phyloP scores from a whole-genome alignment of 78 protist genomes.

The Thecamonas trahens region DNA sequence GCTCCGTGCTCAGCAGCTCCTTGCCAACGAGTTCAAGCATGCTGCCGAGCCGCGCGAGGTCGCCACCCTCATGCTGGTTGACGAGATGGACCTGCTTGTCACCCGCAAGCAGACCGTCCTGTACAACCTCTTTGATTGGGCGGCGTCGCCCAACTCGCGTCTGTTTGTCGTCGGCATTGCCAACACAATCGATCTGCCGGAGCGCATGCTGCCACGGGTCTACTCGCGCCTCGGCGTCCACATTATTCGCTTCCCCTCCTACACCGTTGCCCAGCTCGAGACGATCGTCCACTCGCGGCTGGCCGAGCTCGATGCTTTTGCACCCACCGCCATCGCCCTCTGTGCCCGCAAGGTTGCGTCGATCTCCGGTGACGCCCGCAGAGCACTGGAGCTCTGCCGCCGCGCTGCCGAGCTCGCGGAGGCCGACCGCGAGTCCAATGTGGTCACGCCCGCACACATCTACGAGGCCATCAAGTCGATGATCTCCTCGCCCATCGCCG shows the following conservation, averaged over 20 bases:
- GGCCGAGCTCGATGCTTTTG: slow-evolving; percentile 1
- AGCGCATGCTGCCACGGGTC: slow-evolving; percentile 22
- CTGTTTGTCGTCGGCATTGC: slow-evolving; percentile 31
- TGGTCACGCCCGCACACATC: background rate
- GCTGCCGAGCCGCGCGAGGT: background rate
- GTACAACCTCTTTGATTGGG: slow-evolving; percentile 54
- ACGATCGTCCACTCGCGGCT: slow-evolving; percentile 3
- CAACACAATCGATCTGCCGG: slow-evolving; percentile 64
- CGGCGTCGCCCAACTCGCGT: background rate
- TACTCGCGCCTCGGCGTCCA: slow-evolving; percentile 6
- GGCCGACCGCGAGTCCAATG: too few relatives aligned
- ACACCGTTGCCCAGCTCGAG: slow-evolving; percentile 18
- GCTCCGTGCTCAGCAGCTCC: background rate
- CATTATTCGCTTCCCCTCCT: slow-evolving; percentile 24
- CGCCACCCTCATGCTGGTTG: slow-evolving; percentile 16
- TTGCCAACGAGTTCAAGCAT: background rate
- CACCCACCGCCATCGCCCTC: slow-evolving; percentile 32
- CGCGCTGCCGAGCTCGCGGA: slow-evolving; percentile 25
- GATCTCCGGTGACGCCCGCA: slow-evolving; percentile 42
- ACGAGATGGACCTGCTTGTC: slow-evolving; percentile 44
- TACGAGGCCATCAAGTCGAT: background rate
- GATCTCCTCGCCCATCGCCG: background rate
- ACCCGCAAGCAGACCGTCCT: slow-evolving; percentile 27
- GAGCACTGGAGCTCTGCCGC: slow-evolving; percentile 36
- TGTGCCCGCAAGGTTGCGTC: slow-evolving; percentile 40